phyloP scores from a whole-genome alignment of 2,329 filamentous ascomycete species.

The Coleophoma cylindrospora region DNA sequence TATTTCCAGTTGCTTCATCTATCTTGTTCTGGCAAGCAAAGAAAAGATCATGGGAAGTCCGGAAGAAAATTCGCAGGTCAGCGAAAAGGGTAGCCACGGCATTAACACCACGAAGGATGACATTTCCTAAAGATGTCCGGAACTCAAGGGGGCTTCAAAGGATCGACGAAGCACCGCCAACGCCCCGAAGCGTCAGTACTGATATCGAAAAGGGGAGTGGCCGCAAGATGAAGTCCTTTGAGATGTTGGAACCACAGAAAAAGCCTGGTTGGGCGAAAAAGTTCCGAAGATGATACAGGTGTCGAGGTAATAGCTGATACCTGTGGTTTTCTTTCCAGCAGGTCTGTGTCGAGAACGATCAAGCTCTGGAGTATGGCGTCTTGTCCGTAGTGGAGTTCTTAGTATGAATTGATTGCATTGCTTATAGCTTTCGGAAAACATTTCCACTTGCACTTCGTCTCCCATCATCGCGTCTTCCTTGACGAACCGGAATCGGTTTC shows the following conservation, averaged over 20 bases:
- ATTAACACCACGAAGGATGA: constrained; percentile 55
- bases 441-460: constrained; percentile 74
- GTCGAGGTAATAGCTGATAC: constrained; percentile 3
- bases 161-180: constrained; percentile 55
- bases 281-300: constrained; percentile 14
- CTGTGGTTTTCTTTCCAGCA: background rate
- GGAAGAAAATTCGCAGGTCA: constrained; percentile 66
- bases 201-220: constrained; percentile 53
- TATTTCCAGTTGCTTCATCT: constrained; percentile 27
- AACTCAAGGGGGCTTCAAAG: constrained; percentile 35
- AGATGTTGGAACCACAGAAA: constrained; percentile 24
- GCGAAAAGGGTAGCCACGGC: constrained; percentile 56
- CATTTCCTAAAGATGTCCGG: constrained; percentile 51
- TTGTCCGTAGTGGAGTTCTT: too few relatives aligned
- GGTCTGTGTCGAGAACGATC: background rate
- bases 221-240: constrained; percentile 22
- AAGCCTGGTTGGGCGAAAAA: constrained; percentile 23
- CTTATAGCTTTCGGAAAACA: constrained; percentile 63
- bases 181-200: constrained; percentile 45
- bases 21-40: constrained; percentile 79
- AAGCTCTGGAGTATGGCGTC: too few relatives aligned
- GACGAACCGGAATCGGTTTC: constrained; percentile 13
- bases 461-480: constrained; percentile 26
- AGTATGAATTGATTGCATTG: background rate
- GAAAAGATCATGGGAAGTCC: constrained; percentile 78